Evolutionary conservation across 192 early-diverging fungal genomes (phyloP), one percentile per base, ranked within the genome.

Genomic region (Coemansia sp.): DNA sequence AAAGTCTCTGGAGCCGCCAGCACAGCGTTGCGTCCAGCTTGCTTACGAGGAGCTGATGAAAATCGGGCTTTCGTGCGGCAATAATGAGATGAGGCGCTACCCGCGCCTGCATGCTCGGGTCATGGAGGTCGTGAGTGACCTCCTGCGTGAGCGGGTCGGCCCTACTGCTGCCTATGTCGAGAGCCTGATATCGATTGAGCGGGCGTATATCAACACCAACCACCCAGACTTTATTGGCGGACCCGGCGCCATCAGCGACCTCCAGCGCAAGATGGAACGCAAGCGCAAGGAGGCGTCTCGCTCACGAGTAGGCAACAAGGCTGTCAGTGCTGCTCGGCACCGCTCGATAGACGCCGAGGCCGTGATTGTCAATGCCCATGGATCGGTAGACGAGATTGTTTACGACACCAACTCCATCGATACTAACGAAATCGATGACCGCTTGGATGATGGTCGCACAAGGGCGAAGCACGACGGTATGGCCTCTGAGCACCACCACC

Each of bases 121-220:
- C 6, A 79, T 92, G 62, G 89, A 93, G 66, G 90, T 91, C 11
- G 87, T 93, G 14, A 88, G 90, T 25, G 90, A 92, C 43, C 70
- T 93, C 56, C 74, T 93, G 50, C 86, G 88, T 10, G 92, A 93
- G 70, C 79, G 89, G 56, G 79, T 91, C 7, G 82, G 84, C 10
- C 92, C 92, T 20, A 90, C 92, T 2, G 83, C 88, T 0, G 75
- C 73, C 7, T 93, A 91, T 69, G 90, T 93, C 1, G 90, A 89
- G 66, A 93, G 89, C 63, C 69, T 93, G 69, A 89, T 93, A 68
- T 77, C 87, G 45, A 93, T 93, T 68, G 87, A 93, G 72, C 88
- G 86, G 42, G 88, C 90, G 0, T 93, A 93, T 64, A 90, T 93
- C 69, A 93, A 93, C 66, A 93, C 92, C 61, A 90, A 91, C 75